Conservation (phyloP, 495 filamentous ascomycete species). For the Penicillium roqueforti region DNA sequence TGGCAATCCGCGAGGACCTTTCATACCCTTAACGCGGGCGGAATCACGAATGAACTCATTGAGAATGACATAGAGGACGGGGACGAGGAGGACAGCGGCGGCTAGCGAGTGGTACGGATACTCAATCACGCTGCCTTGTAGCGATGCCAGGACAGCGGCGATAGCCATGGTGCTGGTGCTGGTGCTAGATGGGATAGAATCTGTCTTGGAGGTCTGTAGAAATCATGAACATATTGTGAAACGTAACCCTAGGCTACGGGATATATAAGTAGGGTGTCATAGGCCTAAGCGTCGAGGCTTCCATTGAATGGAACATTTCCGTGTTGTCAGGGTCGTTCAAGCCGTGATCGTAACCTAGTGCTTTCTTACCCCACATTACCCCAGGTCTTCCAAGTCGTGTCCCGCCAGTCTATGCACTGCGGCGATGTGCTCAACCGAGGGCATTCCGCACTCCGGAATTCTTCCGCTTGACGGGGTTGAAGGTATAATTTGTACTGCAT, state of each 20-base stretch:
- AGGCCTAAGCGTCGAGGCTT: background rate
- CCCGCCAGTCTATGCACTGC: background rate
- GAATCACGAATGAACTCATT: constrained; percentile 52
- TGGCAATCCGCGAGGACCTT: constrained; percentile 53
- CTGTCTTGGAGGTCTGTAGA: background rate
- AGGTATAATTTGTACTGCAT: no score
- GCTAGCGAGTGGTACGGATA: constrained; percentile 30
- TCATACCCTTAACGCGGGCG: constrained; percentile 48
- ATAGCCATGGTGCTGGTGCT: constrained; percentile 32
- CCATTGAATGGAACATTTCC: constrained; percentile 21
- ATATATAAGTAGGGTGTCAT: background rate
- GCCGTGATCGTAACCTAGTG: background rate
- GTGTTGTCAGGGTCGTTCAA: background rate
- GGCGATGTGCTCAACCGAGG: background rate
- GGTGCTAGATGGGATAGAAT: background rate
- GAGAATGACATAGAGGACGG: constrained; percentile 43
- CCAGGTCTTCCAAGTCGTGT: no score
- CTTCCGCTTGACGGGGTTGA: constrained; percentile 10
- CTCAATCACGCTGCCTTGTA: constrained; percentile 22
- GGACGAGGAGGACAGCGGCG: constrained; percentile 23
- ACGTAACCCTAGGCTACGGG: background rate
- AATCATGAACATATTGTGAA: background rate
- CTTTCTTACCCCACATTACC: constrained; percentile 15
- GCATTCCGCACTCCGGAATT: constrained; percentile 14
- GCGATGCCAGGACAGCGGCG: constrained; percentile 18